Evolutionary conservation across 768 basidiomycete genomes (phyloP).

Genomic region (Candolleomyces eurysporus): DNA sequence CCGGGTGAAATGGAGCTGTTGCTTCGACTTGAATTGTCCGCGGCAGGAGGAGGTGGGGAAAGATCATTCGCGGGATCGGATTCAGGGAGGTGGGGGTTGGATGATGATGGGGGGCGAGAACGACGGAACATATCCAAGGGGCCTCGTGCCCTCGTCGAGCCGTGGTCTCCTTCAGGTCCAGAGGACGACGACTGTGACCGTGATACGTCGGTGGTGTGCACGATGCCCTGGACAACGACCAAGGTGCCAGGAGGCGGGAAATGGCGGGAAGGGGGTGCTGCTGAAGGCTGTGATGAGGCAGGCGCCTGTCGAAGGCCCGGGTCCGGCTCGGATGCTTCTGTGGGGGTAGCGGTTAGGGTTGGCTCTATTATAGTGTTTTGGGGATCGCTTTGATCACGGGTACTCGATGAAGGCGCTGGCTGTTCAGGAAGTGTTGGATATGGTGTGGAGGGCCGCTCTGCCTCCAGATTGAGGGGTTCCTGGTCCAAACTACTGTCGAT

Average conservation of each 20-base stretch:
- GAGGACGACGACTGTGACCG: slow-evolving; percentile 17
- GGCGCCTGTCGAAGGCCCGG: neutral
- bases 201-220: slow-evolving; percentile 71
- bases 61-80: neutral
- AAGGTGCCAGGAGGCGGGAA: slow-evolving; percentile 77
- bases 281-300: neutral
- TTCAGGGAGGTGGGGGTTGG: neutral
- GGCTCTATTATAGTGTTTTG: neutral
- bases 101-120: neutral
- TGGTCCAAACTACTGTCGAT: neutral
- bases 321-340: neutral
- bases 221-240: slow-evolving; percentile 81
- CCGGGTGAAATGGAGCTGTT: slow-evolving; percentile 55
- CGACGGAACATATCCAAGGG: neutral
- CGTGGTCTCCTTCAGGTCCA: neutral
- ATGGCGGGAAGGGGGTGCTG: neutral
- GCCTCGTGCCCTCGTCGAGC: slow-evolving; percentile 8
- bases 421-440: neutral
- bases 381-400: neutral
- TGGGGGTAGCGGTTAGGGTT: neutral
- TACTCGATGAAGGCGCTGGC: neutral
- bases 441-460: neutral
- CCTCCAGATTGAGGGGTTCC: neutral
- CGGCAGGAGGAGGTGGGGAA: neutral
- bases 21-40: slow-evolving; percentile 1